Base-by-base conservation (phyloP, 140 eudicot genomes). In the Eryngium alpinum region DNA sequence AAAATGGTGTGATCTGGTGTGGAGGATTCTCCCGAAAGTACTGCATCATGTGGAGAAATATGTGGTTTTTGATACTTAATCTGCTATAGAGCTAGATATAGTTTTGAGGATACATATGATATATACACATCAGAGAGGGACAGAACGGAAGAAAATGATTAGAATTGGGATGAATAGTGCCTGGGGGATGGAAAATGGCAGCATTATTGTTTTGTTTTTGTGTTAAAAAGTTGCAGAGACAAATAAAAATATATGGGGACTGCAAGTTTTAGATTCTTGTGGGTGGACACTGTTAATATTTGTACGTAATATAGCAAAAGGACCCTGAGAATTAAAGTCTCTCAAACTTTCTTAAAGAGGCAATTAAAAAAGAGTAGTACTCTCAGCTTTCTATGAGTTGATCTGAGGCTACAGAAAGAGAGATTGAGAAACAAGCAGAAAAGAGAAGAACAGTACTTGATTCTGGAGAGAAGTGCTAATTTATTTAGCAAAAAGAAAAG, bases 61-160 rank as follows among this genome's bases (percentile, higher is more conserved):
- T 38, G 46, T 38, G 46, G 7, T 38, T 38, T 38, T 38, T 38
- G 5, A 7, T 38, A 38, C 46, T 38, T 38, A 38, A 38, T 38
- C 46, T 38, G 46, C 46, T 38, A 38, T 38, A 38, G 46, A 38
- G 46, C 46, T 38, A 38, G 49, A 51, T 57, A 49, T 15, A 16
- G 22, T 24, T 27, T 13, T 6, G 81, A 19, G 74, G 53, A 10
- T 5, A 14, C 29, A 59, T 65, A 14, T 25, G 21, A 46, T 25
- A 28, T n/a, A 66, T 65, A 49, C 50, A 53, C 34, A 62, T 0
- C 34, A 38, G 31, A 34, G 74, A 83, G 81, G 79, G 59, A 67
- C 63, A 82, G 75, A 80, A 73, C 75, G 84, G 78, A 75, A 78
- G 98, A 95, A 90, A 89, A 86, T 19, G 99, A 94, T 93, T 38